Evolutionary conservation across 345 rosid genomes (phyloP).

Genomic region (Atalantia buxifolia): DNA sequence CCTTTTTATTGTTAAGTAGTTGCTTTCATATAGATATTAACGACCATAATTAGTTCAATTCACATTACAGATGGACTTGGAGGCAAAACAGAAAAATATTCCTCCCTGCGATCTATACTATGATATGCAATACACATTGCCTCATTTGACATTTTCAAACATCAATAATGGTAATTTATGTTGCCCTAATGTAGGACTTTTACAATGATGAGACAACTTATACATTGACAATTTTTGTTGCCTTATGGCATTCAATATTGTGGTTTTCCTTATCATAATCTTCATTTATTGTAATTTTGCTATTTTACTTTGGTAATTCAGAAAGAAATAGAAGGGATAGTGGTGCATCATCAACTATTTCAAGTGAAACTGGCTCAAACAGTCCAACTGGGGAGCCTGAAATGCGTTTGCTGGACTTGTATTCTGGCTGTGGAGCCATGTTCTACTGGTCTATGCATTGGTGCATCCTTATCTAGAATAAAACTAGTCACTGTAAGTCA

Average conservation of each 20-base stretch:
- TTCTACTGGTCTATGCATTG: conserved; percentile 47
- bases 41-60: background rate
- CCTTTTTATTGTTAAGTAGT: background rate
- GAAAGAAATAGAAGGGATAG: conserved; percentile 19
- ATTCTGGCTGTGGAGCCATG: conserved; percentile 49
- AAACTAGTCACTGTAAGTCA: conserved; percentile 31
- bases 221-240: background rate
- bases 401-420: conserved; percentile 34
- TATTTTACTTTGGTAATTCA: background rate
- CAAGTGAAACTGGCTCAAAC: conserved; percentile 35
- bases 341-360: conserved; percentile 31
- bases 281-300: background rate
- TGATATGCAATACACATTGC: conserved; percentile 35
- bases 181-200: background rate
- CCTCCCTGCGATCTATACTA: conserved; percentile 29
- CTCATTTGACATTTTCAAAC: conserved; percentile 28
- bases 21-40: background rate
- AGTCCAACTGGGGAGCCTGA: background rate
- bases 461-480: conserved; percentile 34
- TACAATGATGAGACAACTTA: background rate
- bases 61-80: conserved; percentile 14
- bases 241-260: background rate
- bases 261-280: background rate
- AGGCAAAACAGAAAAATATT: conserved; percentile 16
- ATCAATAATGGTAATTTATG: conserved; percentile 13